Evolutionary conservation across 1,284 basidiomycete species (phyloP).

Genomic region (Ganoderma meredithae): DNA sequence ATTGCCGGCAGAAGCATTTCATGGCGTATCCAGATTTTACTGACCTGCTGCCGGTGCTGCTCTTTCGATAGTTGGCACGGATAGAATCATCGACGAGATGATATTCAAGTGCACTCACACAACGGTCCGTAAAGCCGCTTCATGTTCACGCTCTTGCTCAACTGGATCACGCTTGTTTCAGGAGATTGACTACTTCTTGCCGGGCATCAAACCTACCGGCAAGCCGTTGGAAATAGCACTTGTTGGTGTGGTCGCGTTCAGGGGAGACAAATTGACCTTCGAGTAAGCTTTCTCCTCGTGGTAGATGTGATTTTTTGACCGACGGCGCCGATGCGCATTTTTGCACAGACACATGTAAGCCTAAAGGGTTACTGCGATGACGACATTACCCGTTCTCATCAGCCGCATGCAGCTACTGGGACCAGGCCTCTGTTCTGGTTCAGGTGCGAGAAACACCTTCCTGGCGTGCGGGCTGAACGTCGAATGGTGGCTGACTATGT

Average conservation of each 20-base stretch:
- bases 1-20: slow-evolving; percentile 10
- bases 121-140: slow-evolving; percentile 38
- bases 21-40: neutral
- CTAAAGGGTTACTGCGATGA: neutral
- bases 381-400: neutral
- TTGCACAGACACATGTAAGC: slow-evolving; percentile 42
- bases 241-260: slow-evolving; percentile 58
- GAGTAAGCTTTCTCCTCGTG: slow-evolving; percentile 47
- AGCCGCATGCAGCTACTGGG: slow-evolving; percentile 50
- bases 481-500: neutral
- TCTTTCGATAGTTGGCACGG: slow-evolving; percentile 47
- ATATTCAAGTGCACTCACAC: slow-evolving; percentile 55
- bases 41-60: neutral
- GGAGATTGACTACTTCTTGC: slow-evolving; percentile 61
- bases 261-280: slow-evolving; percentile 60
- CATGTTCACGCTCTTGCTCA: slow-evolving; percentile 1
- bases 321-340: neutral
- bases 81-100: slow-evolving; percentile 56
- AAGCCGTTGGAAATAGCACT: slow-evolving; percentile 54
- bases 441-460: slow-evolving; percentile 38
- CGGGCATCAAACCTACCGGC: slow-evolving; percentile 55
- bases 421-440: slow-evolving; percentile 55
- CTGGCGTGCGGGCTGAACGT: too few species aligned
- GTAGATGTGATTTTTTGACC: neutral
- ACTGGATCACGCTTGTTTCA: slow-evolving; percentile 23